These are phyloP conservation scores for Dictyostelium citrinum DNA, from an alignment of 78 protist genomes.

Conservation along the genomic window DNA sequence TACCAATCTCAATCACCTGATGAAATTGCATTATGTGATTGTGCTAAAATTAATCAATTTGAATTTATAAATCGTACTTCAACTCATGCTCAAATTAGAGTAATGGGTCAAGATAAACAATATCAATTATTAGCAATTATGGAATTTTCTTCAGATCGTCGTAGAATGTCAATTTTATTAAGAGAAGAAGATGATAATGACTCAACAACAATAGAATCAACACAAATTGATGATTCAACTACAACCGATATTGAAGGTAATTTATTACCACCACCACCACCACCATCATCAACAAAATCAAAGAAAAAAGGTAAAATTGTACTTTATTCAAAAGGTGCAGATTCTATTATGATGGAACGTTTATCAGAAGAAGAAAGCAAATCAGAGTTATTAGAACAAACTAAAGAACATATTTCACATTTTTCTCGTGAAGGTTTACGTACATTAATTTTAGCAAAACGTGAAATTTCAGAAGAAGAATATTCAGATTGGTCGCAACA, in stretches of 20 bases:
- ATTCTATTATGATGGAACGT: slow-evolving; percentile 34
- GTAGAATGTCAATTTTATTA: slow-evolving; percentile 72
- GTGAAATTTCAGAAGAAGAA: slow-evolving; percentile 57
- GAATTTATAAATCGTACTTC: neutral
- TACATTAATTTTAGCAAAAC: slow-evolving; percentile 84
- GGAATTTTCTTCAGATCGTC: slow-evolving; percentile 76
- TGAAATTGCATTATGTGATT: slow-evolving; percentile 84
- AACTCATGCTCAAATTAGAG: neutral
- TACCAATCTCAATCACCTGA: slow-evolving; percentile 84
- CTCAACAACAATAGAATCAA: neutral
- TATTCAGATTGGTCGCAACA: slow-evolving; percentile 28
- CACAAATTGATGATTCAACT: neutral
- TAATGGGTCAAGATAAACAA: slow-evolving; percentile 30
- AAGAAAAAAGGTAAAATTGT: neutral
- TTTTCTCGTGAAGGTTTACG: slow-evolving; percentile 87
- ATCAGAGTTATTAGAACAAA: neutral
- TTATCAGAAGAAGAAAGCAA: neutral
- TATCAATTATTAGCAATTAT: slow-evolving; percentile 42
- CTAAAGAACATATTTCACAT: slow-evolving; percentile 13
- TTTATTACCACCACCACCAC: neutral
- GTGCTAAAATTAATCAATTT: slow-evolving; percentile 64
- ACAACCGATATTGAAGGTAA: neutral
- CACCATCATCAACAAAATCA: neutral
- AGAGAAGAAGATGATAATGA: neutral
- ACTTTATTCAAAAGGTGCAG: slow-evolving; percentile 76